Conservation (phyloP, 768 basidiomycete genomes). For the Boletus subcaerulescens region DNA sequence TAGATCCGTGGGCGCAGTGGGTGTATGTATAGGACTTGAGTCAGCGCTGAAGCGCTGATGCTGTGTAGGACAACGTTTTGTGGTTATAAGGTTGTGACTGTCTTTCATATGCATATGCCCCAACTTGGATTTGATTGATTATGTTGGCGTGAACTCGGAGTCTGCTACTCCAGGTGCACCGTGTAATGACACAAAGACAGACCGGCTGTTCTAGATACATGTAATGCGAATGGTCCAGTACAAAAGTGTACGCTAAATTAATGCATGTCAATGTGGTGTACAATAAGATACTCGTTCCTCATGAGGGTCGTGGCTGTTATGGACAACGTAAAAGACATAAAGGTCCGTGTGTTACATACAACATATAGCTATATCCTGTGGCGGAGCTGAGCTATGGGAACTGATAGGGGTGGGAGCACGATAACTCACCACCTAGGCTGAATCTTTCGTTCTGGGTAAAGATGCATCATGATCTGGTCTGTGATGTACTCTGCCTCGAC, state of each 20-base stretch:
- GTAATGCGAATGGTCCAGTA: constrained; percentile 8
- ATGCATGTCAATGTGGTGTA: constrained; percentile 7
- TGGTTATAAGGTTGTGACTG: no score
- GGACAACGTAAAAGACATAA: constrained; percentile 7
- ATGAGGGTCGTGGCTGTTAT: constrained; percentile 9
- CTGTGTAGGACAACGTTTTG: no score
- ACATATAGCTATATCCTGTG: constrained; percentile 22
- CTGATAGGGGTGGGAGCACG: background rate
- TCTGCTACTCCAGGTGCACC: no score
- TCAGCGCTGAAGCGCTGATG: no score
- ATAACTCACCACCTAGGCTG: constrained; percentile 31
- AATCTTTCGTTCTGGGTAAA: constrained; percentile 32
- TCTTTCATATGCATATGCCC: no score
- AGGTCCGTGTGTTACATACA: background rate
- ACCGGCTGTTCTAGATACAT: constrained; percentile 24
- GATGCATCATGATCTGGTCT: constrained; percentile 35
- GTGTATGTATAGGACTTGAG: no score
- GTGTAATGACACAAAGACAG: constrained; percentile 2
- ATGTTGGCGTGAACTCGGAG: no score
- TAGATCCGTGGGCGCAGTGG: no score
- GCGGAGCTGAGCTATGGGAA: background rate
- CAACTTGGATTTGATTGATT: no score
- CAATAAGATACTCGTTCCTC: constrained; percentile 14
- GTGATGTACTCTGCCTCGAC: constrained; percentile 32
- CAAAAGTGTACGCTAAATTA: constrained; percentile 20